phyloP scores from a whole-genome alignment of 768 basidiomycete genomes.

The Pholiota molesta region DNA sequence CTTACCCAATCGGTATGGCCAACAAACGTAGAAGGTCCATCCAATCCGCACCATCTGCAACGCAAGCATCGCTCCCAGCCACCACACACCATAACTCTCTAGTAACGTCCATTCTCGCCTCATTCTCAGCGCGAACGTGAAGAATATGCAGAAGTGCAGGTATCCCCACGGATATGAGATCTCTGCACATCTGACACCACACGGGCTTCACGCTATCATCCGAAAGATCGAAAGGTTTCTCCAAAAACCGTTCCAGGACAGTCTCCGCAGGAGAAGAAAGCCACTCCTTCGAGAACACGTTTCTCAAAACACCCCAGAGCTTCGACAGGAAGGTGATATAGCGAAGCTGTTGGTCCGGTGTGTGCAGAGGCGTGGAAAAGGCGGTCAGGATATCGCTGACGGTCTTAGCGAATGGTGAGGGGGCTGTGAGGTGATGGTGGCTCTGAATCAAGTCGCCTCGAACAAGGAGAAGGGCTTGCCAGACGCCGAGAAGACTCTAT shows the following conservation, averaged over 20 bases:
- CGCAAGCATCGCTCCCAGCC: conserved; percentile 32
- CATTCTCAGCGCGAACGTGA: conserved; percentile 28
- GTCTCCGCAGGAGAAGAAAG: conserved; percentile 47
- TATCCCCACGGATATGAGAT: conserved; percentile 45
- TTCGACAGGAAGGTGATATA: conserved; percentile 43
- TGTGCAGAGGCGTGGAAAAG: conserved; percentile 33
- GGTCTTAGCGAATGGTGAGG: conserved; percentile 34
- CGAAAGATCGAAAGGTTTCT: conserved; percentile 41
- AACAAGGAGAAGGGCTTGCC: conserved; percentile 61
- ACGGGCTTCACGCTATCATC: conserved; percentile 38
- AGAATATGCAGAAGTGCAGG: conserved; percentile 42
- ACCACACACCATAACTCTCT: conserved; percentile 53
- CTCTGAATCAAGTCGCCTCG: conserved; percentile 46
- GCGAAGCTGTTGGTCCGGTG: conserved; percentile 31
- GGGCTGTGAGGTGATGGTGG: conserved; percentile 35
- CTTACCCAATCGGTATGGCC: conserved; percentile 50
- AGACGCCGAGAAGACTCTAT: conserved; percentile 47
- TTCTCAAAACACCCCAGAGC: conserved; percentile 56
- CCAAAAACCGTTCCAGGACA: conserved; percentile 49
- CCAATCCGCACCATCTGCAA: conserved; percentile 34
- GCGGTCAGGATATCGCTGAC: conserved; percentile 37
- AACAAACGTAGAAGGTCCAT: conserved; percentile 47
- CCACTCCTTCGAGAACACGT: conserved; percentile 44
- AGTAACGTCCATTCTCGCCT: conserved; percentile 34
- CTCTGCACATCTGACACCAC: conserved; percentile 55